Evolutionary conservation across 2,329 filamentous ascomycete species (phyloP).

Genomic region (Cercospora brassicicola): DNA sequence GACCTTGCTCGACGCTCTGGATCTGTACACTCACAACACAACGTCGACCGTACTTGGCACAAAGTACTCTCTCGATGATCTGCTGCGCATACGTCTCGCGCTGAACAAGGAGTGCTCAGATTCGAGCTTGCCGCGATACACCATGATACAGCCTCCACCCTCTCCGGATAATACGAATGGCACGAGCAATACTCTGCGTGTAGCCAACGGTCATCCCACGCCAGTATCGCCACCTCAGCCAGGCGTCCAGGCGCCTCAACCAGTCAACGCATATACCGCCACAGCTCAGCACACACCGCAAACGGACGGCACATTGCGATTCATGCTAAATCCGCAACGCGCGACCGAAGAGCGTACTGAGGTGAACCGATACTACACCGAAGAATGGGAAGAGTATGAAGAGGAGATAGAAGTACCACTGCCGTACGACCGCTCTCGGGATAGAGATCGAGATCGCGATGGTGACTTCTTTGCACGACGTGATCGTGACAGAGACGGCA

Average conservation of each 20-base stretch:
- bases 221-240: conserved; percentile 38
- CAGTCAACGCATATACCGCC: conserved; percentile 19
- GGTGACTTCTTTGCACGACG: conserved; percentile 14
- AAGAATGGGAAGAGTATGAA: conserved; percentile 75
- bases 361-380: conserved; percentile 67
- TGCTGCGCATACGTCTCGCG: conserved; percentile 82
- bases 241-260: conserved; percentile 24
- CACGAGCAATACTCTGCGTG: conserved; percentile 34
- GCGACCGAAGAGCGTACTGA: conserved; percentile 69
- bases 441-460: conserved; percentile 28
- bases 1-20: conserved; percentile 84
- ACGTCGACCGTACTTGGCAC: conserved; percentile 72
- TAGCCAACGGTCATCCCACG: conserved; percentile 39
- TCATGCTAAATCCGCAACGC: conserved; percentile 79
- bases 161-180: conserved; percentile 39
- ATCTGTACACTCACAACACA: conserved; percentile 85
- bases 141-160: conserved; percentile 37
- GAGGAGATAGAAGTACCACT: conserved; percentile 66
- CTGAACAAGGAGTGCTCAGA: conserved; percentile 78
- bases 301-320: conserved; percentile 70
- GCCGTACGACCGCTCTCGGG: conserved; percentile 25
- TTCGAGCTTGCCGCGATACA: conserved; percentile 62
- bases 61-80: conserved; percentile 70
- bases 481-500: conserved; percentile 11
- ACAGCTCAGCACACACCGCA: conserved; percentile 30